Percentiles rank a stretch among this genome's conserved stretches.
Evolutionary conservation across 305 asterid genomes (phyloP).

Genomic region (Euphrasia arctica): DNA sequence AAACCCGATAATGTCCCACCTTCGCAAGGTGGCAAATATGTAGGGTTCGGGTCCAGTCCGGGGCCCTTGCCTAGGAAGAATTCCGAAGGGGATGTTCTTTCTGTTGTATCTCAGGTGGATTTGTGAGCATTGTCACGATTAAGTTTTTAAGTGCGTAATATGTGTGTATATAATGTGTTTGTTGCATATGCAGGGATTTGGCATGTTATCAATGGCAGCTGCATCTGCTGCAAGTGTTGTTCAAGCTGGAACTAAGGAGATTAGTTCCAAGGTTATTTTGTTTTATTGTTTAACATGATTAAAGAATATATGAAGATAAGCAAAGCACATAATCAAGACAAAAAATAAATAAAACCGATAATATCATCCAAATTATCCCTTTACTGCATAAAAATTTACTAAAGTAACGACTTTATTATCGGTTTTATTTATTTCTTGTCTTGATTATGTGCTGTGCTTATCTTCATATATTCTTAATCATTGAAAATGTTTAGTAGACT

Average conservation of each 20-base stretch:
- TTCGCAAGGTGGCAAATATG: conserved; percentile 74
- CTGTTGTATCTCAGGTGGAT: conserved; percentile 57
- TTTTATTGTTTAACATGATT: background rate
- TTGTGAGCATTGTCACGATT: background rate
- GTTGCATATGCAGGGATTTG: conserved; percentile 49
- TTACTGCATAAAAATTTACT: no score
- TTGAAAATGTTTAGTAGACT: background rate
- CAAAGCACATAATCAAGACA: no score
- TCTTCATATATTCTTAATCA: background rate
- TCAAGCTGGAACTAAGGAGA: conserved; percentile 70
- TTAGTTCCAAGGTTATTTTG: conserved; percentile 52
- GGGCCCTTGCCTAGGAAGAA: conserved; percentile 36
- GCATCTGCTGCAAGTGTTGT: conserved; percentile 21
- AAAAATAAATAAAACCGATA: no score
- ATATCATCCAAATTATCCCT: no score
- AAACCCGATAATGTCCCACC: conserved; percentile 67
- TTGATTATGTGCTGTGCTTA: no score
- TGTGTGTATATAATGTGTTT: conserved; percentile 18
- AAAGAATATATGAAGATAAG: no score
- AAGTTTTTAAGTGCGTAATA: background rate
- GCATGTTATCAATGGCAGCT: conserved; percentile 54
- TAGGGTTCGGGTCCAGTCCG: conserved; percentile 68
- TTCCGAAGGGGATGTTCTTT: conserved; percentile 59
- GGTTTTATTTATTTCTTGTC: no score
- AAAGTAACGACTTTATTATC: no score